Evolutionary conservation across 2,329 filamentous ascomycete species (phyloP).

Genomic region (Passalora sequoiae): DNA sequence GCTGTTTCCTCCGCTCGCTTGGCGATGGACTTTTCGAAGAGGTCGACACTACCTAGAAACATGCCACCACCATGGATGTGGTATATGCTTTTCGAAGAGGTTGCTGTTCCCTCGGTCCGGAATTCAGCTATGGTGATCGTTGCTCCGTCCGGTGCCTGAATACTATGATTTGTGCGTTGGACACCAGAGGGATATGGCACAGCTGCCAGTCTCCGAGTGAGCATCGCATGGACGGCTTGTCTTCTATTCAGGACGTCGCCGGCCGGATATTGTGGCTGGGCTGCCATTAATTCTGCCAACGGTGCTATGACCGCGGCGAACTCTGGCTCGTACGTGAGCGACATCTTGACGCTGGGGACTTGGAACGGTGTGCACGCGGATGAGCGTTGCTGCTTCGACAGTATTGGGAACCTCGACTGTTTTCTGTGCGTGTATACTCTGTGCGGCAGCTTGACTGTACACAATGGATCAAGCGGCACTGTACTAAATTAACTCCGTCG

Average conservation of each 20-base stretch:
- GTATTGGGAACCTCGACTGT: too few relatives aligned
- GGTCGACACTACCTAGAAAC: slow-evolving; percentile 16
- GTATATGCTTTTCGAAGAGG: slow-evolving; percentile 6
- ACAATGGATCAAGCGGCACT: too few relatives aligned
- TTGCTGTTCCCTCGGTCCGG: neutral
- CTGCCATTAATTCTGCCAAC: slow-evolving; percentile 11
- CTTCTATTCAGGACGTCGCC: slow-evolving; percentile 18
- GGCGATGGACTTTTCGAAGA: slow-evolving; percentile 11
- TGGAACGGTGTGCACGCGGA: too few relatives aligned
- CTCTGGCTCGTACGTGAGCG: slow-evolving; percentile 15
- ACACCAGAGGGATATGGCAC: slow-evolving; percentile 10
- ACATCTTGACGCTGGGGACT: too few relatives aligned
- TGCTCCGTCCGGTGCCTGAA: slow-evolving; percentile 10
- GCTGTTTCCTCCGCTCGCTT: slow-evolving; percentile 1
- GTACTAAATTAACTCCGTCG: too few relatives aligned
- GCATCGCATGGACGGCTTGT: slow-evolving; percentile 3
- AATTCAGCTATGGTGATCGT: slow-evolving; percentile 17
- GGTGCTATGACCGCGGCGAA: slow-evolving; percentile 14
- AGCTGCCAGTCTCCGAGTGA: neutral
- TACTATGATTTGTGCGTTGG: slow-evolving; percentile 9
- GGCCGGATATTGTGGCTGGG: slow-evolving; percentile 8
- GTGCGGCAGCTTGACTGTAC: too few relatives aligned
- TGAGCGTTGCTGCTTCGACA: too few relatives aligned
- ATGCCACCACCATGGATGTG: slow-evolving; percentile 19
- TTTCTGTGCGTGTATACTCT: too few relatives aligned